Evolutionary conservation across 257 asterid species (phyloP), one percentile per base, ranked within the genome.

Genomic region (Solanum piurae): DNA sequence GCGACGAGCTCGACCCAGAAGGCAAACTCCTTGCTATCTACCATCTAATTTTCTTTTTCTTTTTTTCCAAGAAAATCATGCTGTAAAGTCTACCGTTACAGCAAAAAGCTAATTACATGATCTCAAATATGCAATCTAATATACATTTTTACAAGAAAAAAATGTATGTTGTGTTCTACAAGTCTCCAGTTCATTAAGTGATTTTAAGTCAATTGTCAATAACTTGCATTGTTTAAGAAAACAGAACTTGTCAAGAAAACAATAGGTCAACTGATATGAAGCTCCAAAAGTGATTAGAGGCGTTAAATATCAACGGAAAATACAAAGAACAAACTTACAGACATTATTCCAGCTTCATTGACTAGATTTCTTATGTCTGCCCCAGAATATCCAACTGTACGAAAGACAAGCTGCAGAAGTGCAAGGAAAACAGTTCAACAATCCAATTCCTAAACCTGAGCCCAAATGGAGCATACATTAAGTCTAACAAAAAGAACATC

Each of bases 321-420:
- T 83, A 44, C 79, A 69, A 84, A 89, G 85, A 86, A 90, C 44
- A 74, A 74, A 92, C 99, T 97, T 94, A 97, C 99, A 88, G 99
- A 87, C 99, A 97, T 97, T 71, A 97, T 95, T 89, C 95, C 98
- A 76, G 99, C 98, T 94, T 97, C 99, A 89, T 97, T 97, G 88
- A 97, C 96, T 88, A 97, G 92, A 90, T 97, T 95, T 87, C 98
- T 92, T 90, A 97, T 95, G 90, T 95, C 99, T 80, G 99, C 99
- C 79, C 99, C 99, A 72, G 99, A 97, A 93, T 95, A 97, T 84
- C 99, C 99, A 68, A 94, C 99, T 74, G 99, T 97, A 89, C 99
- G 99, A 87, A 97, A 97, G 85, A 95, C 99, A 36, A 97, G 98
- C 99, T 97, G 98, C 69, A 87, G 58, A 55, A 82, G 29, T 52